A percentile compares a stretch with the other conserved stretches of the same genome.
phyloP scores from a whole-genome alignment of 345 rosid species.

The Lumnitzera racemosa region DNA sequence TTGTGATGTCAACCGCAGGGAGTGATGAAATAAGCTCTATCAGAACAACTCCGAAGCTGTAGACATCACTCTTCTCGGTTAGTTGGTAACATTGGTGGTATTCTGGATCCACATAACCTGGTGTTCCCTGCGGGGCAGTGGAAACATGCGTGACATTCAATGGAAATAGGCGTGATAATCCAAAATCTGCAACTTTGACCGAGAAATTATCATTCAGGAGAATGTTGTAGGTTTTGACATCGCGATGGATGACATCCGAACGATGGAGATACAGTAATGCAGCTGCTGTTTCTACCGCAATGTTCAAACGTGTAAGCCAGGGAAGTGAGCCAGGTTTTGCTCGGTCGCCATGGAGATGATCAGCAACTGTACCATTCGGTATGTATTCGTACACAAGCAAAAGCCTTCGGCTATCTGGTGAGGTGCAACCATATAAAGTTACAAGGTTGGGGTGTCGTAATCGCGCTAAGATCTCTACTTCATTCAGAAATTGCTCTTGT shows the following conservation, averaged over 20 bases:
- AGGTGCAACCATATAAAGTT: conserved; percentile 75
- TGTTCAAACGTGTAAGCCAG: conserved; percentile 58
- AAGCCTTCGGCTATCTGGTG: conserved; percentile 67
- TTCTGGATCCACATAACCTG: conserved; percentile 92
- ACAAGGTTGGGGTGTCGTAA: conserved; percentile 74
- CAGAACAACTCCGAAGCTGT: conserved; percentile 63
- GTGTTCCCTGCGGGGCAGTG: conserved; percentile 94
- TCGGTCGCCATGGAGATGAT: conserved; percentile 62
- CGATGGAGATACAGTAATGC: conserved; percentile 80
- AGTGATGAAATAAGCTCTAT: conserved; percentile 65
- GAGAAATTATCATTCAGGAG: conserved; percentile 62
- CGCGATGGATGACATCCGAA: conserved; percentile 71
- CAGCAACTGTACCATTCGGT: conserved; percentile 85
- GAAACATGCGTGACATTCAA: conserved; percentile 63
- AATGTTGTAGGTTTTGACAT: conserved; percentile 83
- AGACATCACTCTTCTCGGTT: conserved; percentile 82
- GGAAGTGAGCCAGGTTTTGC: conserved; percentile 58
- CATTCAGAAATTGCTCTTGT: conserved; percentile 79
- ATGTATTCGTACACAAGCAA: conserved; percentile 77
- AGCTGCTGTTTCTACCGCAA: conserved; percentile 77
- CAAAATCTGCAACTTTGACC: conserved; percentile 96
- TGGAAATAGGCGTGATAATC: conserved; percentile 81
- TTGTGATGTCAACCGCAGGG: conserved; percentile 84
- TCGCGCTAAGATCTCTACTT: conserved; percentile 58
- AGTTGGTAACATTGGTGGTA: conserved; percentile 81